Percentiles rank a stretch among this genome's conserved stretches.
These are phyloP conservation scores for Wickerhamomyces sydowiorum DNA, from an alignment of 805 yeast genomes.

Conservation along the genomic window DNA sequence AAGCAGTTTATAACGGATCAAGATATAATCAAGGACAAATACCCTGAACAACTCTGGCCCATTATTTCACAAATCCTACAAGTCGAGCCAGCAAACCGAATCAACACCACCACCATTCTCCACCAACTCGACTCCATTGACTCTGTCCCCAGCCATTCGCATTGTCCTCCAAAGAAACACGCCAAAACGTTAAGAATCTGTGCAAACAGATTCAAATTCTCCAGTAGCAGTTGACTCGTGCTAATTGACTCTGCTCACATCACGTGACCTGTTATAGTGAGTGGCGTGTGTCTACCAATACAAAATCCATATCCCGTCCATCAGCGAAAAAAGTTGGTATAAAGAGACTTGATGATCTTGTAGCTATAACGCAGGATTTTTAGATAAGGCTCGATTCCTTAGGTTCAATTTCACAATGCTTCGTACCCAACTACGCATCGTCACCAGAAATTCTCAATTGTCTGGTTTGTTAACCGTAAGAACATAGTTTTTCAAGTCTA, in stretches of 20 bases:
- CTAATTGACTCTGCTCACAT: neutral
- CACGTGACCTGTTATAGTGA: too few relatives aligned
- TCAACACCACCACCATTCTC: constrained; percentile 6
- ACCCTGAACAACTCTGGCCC: constrained; percentile 5
- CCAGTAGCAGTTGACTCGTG: neutral
- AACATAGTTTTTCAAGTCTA: neutral
- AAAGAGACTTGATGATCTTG: too few relatives aligned
- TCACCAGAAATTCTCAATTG: neutral
- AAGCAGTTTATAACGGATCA: constrained; percentile 1
- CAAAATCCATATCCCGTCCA: too few relatives aligned
- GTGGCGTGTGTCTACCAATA: too few relatives aligned
- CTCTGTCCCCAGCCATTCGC: neutral
- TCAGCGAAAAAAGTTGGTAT: too few relatives aligned
- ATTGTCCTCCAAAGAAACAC: constrained; percentile 4
- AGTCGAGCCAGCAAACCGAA: constrained; percentile 6
- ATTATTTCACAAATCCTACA: constrained; percentile 1
- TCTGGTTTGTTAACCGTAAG: constrained; percentile 1
- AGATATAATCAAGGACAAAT: neutral
- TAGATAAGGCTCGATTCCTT: too few relatives aligned
- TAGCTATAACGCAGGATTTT: too few relatives aligned
- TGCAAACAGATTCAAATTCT: constrained; percentile 5
- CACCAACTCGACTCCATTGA: neutral
- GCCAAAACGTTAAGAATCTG: constrained; percentile 6
- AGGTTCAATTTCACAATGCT: constrained; percentile 12
- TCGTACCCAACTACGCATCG: constrained; percentile 13